Evolutionary conservation across 768 basidiomycete species (phyloP).

Genomic region (Myochromella boudieri): DNA sequence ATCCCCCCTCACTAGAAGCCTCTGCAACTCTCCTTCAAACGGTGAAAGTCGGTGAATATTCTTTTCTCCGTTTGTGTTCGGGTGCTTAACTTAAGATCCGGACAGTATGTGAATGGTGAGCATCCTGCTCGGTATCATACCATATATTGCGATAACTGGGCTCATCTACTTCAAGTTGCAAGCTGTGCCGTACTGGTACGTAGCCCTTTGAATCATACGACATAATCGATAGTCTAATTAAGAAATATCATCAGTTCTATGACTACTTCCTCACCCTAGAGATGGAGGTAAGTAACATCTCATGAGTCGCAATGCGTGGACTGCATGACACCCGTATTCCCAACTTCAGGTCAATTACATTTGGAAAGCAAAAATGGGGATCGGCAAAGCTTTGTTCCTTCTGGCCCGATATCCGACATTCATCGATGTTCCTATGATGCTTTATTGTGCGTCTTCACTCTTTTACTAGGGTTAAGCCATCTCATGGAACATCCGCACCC

Average conservation of each 20-base stretch:
- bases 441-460: slow-evolving; percentile 19
- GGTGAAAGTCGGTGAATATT: background rate
- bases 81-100: background rate
- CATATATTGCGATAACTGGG: no score
- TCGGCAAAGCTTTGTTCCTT: slow-evolving; percentile 24
- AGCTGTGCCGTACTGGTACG: slow-evolving; percentile 8
- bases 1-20: background rate
- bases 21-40: background rate
- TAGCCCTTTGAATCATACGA: no score
- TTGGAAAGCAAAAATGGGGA: slow-evolving; percentile 24
- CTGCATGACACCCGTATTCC: background rate
- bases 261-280: slow-evolving; percentile 10
- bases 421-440: slow-evolving; percentile 19
- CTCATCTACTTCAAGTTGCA: background rate
- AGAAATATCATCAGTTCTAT: slow-evolving; percentile 1
- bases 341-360: slow-evolving; percentile 20
- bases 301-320: background rate
- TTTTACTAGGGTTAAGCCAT: background rate
- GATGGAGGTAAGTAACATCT: slow-evolving; percentile 4
- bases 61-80: background rate
- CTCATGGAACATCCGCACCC: background rate
- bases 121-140: no score
- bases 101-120: slow-evolving; percentile 9
- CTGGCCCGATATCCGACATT: slow-evolving; percentile 24
- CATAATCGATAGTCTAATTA: no score